Base-by-base conservation (phyloP, 2,329 filamentous ascomycete species). In the Nothopassalora personata region DNA sequence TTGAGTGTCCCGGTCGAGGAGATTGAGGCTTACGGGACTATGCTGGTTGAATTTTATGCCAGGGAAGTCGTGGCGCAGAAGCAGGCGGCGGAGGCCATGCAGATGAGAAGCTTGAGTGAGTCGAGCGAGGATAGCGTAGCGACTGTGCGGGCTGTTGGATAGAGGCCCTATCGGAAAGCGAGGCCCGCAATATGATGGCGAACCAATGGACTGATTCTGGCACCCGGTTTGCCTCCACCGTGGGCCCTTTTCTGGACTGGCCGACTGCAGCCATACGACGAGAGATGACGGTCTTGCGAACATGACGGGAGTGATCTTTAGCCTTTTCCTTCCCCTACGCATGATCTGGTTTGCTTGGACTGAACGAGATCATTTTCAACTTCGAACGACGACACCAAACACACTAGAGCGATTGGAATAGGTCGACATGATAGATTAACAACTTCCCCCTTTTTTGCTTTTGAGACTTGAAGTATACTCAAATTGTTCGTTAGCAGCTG, bases 41-140 rank as follows among this genome's bases (percentile, higher is more conserved):
- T 97, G 93, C 81, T 99, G 11, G 94, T 99, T 15, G 93, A 97
- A 71, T 99, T 97, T 71, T 99, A 97, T 71, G 93, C 91, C 0
- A 83, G 93, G 56, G 94, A 99, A 73, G 87, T 97, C 15, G 84
- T 96, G 28, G 80, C 84, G 28, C 86, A 88, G 68, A 78, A 80
- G 63, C 79, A 83, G 51, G 68, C 68, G n/a, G 64, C 65, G 6
- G 60, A 69, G 47, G 67, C 65, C 53, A 68, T 62, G 68, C 66
- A 57, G 45, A 60, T 57, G 39, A 65, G 69, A 18, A 70, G 67
- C 30, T 55, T 70, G 47, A 71, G 68, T 59, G 70, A 71, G 58
- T 71, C 68, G 60, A 71, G 68, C 9, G 62, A 60, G 4, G 70
- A 71, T 39, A 72, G 70, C 56, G 66, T 68, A 18, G 56, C 60